These are phyloP conservation scores for Paramecium biaurelia DNA, from an alignment of 73 alveolate species.

Conservation along the genomic window DNA sequence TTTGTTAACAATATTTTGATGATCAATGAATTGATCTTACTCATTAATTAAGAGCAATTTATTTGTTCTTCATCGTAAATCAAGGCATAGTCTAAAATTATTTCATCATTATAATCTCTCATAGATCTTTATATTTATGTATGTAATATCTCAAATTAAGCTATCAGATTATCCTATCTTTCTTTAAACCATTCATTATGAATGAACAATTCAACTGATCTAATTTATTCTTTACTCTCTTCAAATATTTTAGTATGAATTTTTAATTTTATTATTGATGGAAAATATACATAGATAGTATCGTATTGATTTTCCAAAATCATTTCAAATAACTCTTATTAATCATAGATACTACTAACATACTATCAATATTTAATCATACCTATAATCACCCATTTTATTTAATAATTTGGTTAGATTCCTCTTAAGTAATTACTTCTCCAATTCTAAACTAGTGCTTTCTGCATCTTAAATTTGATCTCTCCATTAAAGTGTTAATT, in stretches of 20 bases:
- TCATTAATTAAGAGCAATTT: neutral
- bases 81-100: neutral
- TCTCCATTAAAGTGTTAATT: neutral
- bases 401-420: neutral
- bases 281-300: neutral
- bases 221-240: neutral
- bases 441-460: neutral
- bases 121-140: neutral
- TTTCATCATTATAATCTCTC: neutral
- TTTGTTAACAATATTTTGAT: neutral
- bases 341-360: neutral
- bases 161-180: neutral
- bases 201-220: constrained; percentile 1
- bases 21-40: neutral
- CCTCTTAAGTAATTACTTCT: neutral
- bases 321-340: neutral
- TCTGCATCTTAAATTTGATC: neutral
- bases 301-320: neutral
- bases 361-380: neutral
- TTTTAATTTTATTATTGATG: neutral
- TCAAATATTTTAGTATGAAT: neutral
- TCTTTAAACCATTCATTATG: neutral
- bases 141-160: neutral
- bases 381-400: neutral
- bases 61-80: neutral